Conservation (phyloP, 139 green algal genomes). For the Micractinium conductrix region DNA sequence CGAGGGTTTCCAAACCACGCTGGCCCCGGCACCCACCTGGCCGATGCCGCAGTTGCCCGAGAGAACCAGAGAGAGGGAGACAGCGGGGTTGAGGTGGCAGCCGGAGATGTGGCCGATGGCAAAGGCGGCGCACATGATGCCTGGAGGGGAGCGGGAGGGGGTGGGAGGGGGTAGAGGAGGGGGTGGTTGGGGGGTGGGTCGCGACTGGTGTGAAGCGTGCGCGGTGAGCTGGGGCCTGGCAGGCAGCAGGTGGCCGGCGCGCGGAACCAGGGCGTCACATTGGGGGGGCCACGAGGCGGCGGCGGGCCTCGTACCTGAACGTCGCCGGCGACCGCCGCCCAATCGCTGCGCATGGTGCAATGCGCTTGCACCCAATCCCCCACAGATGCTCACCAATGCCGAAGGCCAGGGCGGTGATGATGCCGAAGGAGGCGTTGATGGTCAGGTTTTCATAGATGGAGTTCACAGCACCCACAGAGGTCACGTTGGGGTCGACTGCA, state of each 20-base stretch:
- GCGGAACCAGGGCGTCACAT: too few species aligned
- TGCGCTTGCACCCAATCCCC: too few species aligned
- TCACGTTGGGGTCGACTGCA: not conserved
- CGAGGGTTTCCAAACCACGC: too few species aligned
- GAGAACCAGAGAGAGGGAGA: slow-evolving; percentile 23
- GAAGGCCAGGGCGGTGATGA: slow-evolving; percentile 15
- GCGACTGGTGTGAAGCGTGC: too few species aligned
- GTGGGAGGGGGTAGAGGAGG: not conserved
- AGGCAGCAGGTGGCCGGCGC: too few species aligned
- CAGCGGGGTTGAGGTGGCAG: slow-evolving; percentile 49
- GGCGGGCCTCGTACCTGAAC: too few species aligned
- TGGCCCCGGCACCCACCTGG: too few species aligned
- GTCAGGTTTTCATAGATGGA: slow-evolving; percentile 4
- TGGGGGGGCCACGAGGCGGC: too few species aligned
- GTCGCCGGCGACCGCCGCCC: too few species aligned
- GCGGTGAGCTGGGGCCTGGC: too few species aligned
- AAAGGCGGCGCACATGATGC: slow-evolving; percentile 11
- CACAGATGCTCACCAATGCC: not conserved
- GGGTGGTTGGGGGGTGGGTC: too few species aligned
- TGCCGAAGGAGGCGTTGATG: slow-evolving; percentile 9
- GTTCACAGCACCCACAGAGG: not conserved
- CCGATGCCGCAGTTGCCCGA: slow-evolving; percentile 63
- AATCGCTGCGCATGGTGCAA: too few species aligned
- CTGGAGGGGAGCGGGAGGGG: not conserved
- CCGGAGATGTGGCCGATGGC: slow-evolving; percentile 28